These are phyloP conservation scores for Hortiboletus campestris DNA, from an alignment of 768 basidiomycete genomes.

Conservation along the genomic window DNA sequence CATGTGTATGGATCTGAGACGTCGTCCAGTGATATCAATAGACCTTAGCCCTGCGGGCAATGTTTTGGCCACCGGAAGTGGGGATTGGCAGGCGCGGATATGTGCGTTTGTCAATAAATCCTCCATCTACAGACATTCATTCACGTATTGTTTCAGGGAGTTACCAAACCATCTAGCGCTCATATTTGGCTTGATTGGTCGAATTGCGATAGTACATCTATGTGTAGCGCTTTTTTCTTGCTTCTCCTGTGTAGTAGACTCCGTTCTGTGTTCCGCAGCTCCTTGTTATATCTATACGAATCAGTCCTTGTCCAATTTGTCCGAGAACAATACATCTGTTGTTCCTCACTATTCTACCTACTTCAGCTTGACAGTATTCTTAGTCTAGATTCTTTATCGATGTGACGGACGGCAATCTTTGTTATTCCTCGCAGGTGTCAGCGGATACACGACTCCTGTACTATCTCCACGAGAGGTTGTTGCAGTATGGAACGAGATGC, in stretches of 20 bases:
- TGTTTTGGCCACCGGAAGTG: conserved; percentile 65
- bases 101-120: conserved; percentile 40
- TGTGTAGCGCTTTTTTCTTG: conserved; percentile 29
- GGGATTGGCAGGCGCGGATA: conserved; percentile 70
- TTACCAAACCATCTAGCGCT: conserved; percentile 29
- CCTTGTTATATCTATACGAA: conserved; percentile 25
- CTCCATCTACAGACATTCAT: conserved; percentile 1
- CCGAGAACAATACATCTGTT: conserved; percentile 3
- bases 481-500: neutral
- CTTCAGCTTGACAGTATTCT: neutral
- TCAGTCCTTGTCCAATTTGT: conserved; percentile 8
- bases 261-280: conserved; percentile 8
- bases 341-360: conserved; percentile 4
- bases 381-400: neutral
- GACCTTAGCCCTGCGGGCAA: conserved; percentile 62
- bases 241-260: conserved; percentile 23
- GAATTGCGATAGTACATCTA: conserved; percentile 18
- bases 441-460: neutral
- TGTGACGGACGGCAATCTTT: neutral
- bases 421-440: neutral
- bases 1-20: conserved; percentile 7
- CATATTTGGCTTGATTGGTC: conserved; percentile 2
- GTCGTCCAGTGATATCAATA: conserved; percentile 60
- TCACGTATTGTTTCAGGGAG: conserved; percentile 21
- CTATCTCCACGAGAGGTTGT: neutral